phyloP scores from a whole-genome alignment of 306 rosid genomes.

The Dalbergia cochinchinensis region DNA sequence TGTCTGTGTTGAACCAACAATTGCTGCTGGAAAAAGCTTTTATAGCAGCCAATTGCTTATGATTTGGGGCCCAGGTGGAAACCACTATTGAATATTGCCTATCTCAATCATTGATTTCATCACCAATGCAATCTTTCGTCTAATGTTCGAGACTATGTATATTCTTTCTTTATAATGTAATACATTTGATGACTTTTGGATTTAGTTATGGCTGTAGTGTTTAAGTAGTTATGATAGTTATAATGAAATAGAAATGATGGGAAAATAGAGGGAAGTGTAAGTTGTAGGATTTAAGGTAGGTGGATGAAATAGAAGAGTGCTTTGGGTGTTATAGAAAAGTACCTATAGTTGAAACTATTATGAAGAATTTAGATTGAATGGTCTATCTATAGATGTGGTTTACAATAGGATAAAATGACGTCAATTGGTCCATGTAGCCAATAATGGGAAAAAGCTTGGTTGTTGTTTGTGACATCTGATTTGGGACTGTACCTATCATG shows the following conservation, averaged over 20 bases:
- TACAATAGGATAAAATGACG: neutral
- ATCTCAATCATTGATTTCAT: neutral
- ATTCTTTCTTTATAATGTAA: neutral
- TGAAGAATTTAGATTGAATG: neutral
- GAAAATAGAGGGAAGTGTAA: neutral
- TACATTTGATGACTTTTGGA: neutral
- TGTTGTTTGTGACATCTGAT: neutral
- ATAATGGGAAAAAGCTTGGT: neutral
- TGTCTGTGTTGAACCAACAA: slow-evolving; percentile 32
- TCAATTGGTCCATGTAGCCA: neutral
- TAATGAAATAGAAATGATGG: neutral
- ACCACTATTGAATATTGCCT: neutral
- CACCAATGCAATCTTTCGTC: neutral
- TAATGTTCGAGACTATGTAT: neutral
- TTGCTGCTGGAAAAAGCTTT: slow-evolving; percentile 16
- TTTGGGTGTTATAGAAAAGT: neutral
- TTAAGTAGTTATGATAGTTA: neutral
- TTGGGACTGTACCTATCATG: neutral
- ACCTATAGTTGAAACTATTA: neutral
- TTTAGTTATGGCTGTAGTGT: neutral
- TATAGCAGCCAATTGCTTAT: slow-evolving; percentile 1
- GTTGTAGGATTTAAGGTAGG: neutral
- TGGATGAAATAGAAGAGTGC: neutral
- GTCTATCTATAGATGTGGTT: neutral
- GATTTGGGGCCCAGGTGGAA: slow-evolving; percentile 3